Base-by-base conservation (phyloP, 202 grass and related monocot genomes). In the Carex arenaria region DNA sequence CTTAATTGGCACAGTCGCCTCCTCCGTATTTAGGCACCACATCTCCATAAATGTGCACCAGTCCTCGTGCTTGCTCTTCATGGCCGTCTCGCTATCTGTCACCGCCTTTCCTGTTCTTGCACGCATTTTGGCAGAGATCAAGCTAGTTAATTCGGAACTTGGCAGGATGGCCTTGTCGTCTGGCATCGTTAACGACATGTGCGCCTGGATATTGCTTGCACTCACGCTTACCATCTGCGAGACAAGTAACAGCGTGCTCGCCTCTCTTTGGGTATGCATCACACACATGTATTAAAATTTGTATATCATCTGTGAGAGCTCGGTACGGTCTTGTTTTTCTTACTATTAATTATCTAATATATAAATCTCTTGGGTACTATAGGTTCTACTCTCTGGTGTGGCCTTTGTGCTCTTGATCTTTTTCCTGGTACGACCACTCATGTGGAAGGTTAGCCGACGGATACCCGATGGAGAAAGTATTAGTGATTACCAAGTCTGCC, bases 91-190 rank as follows among this genome's bases (percentile, higher is more conserved):
- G 53, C 82, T 94, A 64, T 97, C 94, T 2, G 79, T 94, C 15
- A 97, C 89, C 13, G 91, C 91, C 52, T 90, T 97, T 87, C 89
- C 89, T 2, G 91, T 92, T 45, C 94, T 94, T 5, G 94, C 88
- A 12, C 88, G 88, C 52, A 94, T 94, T 67, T 87, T 97, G 47
- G 91, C 94, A 14, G 89, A 97, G 91, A 89, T 88, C 78, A 97
- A 94, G 82, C 88, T 97, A 13, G 89, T 90, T 42, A 87, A 88
- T 65, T 89, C 94, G 8, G 91, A 94, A 20, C 78, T 94, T 18
- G 91, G 94, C 38, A 80, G 83, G 18, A 83, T 97, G 70, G 91
- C 88, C 66, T 90, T 97, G 89, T 89, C 89, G 1, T 85, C 91
- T 11, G 84, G 87, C 86, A 84, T 97, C 76, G 53, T 94, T 30